A percentile compares a stretch with the other conserved stretches of the same genome.
phyloP scores from a whole-genome alignment of 2,329 filamentous ascomycete genomes.

The Xylariaceae sp. region DNA sequence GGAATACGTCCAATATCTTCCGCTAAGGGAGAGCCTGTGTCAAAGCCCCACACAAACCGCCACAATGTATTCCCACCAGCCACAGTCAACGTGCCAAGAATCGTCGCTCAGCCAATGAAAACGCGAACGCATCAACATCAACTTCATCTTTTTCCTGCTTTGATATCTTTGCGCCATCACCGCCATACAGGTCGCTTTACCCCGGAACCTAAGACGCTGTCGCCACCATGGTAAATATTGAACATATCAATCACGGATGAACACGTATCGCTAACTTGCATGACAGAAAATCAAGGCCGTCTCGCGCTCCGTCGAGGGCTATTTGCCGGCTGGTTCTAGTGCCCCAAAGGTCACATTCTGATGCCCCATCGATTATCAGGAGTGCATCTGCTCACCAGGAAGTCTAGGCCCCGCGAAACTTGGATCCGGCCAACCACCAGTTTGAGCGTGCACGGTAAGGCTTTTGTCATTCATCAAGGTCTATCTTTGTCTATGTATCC shows the following conservation, averaged over 20 bases:
- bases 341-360: constrained; percentile 20
- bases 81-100: neutral
- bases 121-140: neutral
- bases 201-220: neutral
- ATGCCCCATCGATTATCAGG: neutral
- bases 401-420: constrained; percentile 22
- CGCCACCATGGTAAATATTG: constrained; percentile 13
- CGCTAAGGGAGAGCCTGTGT: neutral
- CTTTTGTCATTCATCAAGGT: neutral
- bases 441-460: constrained; percentile 64
- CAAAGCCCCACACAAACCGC: neutral
- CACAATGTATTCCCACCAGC: constrained; percentile 8
- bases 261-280: constrained; percentile 1
- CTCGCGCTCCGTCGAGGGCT: constrained; percentile 13
- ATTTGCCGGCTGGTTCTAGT: constrained; percentile 43
- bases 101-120: constrained; percentile 14
- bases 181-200: neutral
- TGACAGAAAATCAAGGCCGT: constrained; percentile 18
- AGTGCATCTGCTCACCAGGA: constrained; percentile 24
- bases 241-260: too few species aligned
- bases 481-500: neutral
- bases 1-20: neutral
- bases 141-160: constrained; percentile 7
- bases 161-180: constrained; percentile 3
- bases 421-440: constrained; percentile 22